Percentiles rank a stretch among this genome's conserved stretches.
These are phyloP conservation scores for Flagelloscypha sp. DNA, from an alignment of 768 basidiomycete genomes.

Conservation along the genomic window DNA sequence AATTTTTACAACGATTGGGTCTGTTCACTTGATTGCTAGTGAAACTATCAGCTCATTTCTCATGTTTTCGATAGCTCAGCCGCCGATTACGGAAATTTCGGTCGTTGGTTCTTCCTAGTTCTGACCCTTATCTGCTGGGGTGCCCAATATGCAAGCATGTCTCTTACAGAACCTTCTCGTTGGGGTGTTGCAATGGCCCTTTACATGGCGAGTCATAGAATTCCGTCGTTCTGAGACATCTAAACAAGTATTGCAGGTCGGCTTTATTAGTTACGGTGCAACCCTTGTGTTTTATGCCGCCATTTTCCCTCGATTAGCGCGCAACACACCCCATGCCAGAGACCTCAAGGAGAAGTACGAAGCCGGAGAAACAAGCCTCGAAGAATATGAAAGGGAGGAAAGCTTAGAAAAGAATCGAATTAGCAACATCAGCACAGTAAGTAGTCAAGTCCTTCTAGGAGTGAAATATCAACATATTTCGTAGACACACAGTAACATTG, in stretches of 20 bases:
- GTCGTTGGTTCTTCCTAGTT: slow-evolving; percentile 68
- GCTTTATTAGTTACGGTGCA: slow-evolving; percentile 73
- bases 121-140: slow-evolving; percentile 74
- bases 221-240: too few species aligned
- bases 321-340: slow-evolving; percentile 63
- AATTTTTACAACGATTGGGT: slow-evolving; percentile 73
- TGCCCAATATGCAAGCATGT: slow-evolving; percentile 71
- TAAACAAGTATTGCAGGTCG: too few species aligned
- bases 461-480: slow-evolving; percentile 1
- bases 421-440: slow-evolving; percentile 75
- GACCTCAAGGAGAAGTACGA: slow-evolving; percentile 47
- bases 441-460: slow-evolving; percentile 7
- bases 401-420: slow-evolving; percentile 79
- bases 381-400: slow-evolving; percentile 67
- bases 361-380: slow-evolving; percentile 46
- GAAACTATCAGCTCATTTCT: too few species aligned
- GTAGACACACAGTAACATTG: slow-evolving; percentile 70
- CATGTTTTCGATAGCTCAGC: too few species aligned
- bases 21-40: too few species aligned
- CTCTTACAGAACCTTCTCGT: slow-evolving; percentile 52
- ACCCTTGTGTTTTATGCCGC: slow-evolving; percentile 78
- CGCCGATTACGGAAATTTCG: slow-evolving; percentile 69
- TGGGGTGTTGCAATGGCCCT: slow-evolving; percentile 76
- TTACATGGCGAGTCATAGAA: too few species aligned
- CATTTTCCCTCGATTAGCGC: slow-evolving; percentile 70